These are phyloP conservation scores for Penicillium occitanis DNA, from an alignment of 2,329 filamentous ascomycete species.

Conservation along the genomic window DNA sequence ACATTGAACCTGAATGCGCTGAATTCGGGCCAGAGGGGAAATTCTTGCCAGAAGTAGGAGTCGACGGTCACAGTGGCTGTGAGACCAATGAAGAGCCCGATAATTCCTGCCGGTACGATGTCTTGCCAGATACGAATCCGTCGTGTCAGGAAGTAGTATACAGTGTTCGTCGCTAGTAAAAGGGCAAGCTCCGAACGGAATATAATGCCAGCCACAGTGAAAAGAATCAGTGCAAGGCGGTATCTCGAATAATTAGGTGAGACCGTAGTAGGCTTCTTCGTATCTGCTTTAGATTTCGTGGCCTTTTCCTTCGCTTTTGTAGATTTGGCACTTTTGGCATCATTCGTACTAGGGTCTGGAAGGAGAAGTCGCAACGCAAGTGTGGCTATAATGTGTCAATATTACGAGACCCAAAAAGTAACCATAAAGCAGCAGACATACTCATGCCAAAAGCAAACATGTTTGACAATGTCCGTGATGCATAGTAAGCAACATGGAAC, in stretches of 20 bases:
- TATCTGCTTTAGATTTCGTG: neutral
- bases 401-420: neutral
- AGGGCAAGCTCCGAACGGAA: slow-evolving; percentile 90
- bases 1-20: slow-evolving; percentile 90
- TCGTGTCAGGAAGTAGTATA: slow-evolving; percentile 61
- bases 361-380: slow-evolving; percentile 51
- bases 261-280: neutral
- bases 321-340: neutral
- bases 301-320: neutral
- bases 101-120: slow-evolving; percentile 65
- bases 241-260: slow-evolving; percentile 48
- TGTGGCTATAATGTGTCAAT: slow-evolving; percentile 32
- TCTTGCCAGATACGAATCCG: slow-evolving; percentile 53
- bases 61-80: slow-evolving; percentile 72
- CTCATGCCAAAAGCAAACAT: slow-evolving; percentile 91
- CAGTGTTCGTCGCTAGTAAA: slow-evolving; percentile 67
- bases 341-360: slow-evolving; percentile 37
- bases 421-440: slow-evolving; percentile 47
- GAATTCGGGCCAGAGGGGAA: slow-evolving; percentile 83
- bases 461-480: slow-evolving; percentile 87
- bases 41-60: slow-evolving; percentile 87
- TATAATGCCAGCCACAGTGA: slow-evolving; percentile 77
- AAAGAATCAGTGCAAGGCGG: slow-evolving; percentile 66
- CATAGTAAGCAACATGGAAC: slow-evolving; percentile 92
- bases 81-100: slow-evolving; percentile 67